Evolutionary conservation across 306 rosid species (phyloP).

Genomic region (Oemleria cerasiformis): DNA sequence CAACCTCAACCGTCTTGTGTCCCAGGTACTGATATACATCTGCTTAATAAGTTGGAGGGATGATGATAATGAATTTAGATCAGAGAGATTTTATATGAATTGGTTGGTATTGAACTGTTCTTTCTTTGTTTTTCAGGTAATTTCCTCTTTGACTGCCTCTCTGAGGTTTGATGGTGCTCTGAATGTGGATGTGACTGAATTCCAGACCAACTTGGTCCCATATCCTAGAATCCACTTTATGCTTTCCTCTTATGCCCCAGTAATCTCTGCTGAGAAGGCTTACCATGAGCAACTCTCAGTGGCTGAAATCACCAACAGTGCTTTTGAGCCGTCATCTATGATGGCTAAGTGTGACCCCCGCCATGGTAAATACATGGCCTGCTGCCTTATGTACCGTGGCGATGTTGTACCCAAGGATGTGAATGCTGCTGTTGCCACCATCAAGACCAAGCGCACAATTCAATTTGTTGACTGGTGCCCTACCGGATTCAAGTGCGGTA

Average conservation of each 20-base stretch:
- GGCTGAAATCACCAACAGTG: constrained; percentile 91
- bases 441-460: constrained; percentile 87
- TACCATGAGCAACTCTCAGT: constrained; percentile 89
- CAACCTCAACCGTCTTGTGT: constrained; percentile 81
- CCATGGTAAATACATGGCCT: constrained; percentile 93
- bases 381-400: constrained; percentile 95
- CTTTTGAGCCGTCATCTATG: constrained; percentile 93
- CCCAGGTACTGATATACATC: constrained; percentile 53
- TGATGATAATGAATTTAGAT: not conserved
- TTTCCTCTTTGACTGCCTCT: constrained; percentile 86
- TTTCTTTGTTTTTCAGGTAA: constrained; percentile 45
- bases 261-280: constrained; percentile 82
- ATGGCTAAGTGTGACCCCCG: constrained; percentile 98
- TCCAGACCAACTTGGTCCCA: constrained; percentile 92
- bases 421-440: constrained; percentile 85
- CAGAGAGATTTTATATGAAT: not conserved
- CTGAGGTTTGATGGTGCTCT: constrained; percentile 88
- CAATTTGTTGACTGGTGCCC: constrained; percentile 98
- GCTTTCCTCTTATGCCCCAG: constrained; percentile 96
- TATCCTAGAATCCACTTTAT: constrained; percentile 94
- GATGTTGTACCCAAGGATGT: constrained; percentile 94
- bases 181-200: constrained; percentile 86
- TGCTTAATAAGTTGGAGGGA: not conserved
- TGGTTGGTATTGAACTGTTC: not conserved
- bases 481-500: constrained; percentile 91